Percentiles rank a stretch among this genome's conserved stretches.
Conservation (phyloP, 192 early-diverging fungal species). For the Podila clonocystis region DNA sequence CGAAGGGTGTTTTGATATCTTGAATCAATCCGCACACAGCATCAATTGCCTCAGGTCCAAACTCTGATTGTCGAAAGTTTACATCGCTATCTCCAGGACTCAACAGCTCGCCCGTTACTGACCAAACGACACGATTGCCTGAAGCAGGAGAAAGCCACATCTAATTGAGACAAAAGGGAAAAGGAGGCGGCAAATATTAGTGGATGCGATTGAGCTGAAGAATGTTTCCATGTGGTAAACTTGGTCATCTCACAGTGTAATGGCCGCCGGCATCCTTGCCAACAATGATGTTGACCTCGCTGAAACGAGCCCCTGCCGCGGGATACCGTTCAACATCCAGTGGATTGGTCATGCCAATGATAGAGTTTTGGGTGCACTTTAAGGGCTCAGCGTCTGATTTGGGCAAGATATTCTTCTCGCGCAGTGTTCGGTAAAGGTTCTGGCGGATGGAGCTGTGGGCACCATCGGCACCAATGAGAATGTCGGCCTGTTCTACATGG, state of each 20-base stretch:
- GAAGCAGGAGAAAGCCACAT: conserved; percentile 25
- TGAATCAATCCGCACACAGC: conserved; percentile 31
- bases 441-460: conserved; percentile 27
- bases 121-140: conserved; percentile 26
- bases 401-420: conserved; percentile 6
- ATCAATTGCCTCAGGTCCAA: conserved; percentile 41
- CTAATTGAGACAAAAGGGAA: neutral
- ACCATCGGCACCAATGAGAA: conserved; percentile 36
- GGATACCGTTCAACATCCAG: conserved; percentile 1
- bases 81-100: conserved; percentile 14
- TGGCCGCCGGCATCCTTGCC: conserved; percentile 3
- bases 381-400: conserved; percentile 7
- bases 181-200: too few relatives aligned
- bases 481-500: conserved; percentile 23
- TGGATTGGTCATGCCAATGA: conserved; percentile 13
- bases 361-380: conserved; percentile 15
- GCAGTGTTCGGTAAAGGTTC: conserved; percentile 2
- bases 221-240: neutral
- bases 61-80: conserved; percentile 44
- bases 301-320: neutral
- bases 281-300: conserved; percentile 13
- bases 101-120: conserved; percentile 27
- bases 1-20: conserved; percentile 27
- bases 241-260: conserved; percentile 8
- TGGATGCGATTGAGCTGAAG: neutral